Evolutionary conservation across 148 eudicot species (phyloP), one percentile per base, ranked within the genome.

Genomic region (Fagopyrum homotropicum): DNA sequence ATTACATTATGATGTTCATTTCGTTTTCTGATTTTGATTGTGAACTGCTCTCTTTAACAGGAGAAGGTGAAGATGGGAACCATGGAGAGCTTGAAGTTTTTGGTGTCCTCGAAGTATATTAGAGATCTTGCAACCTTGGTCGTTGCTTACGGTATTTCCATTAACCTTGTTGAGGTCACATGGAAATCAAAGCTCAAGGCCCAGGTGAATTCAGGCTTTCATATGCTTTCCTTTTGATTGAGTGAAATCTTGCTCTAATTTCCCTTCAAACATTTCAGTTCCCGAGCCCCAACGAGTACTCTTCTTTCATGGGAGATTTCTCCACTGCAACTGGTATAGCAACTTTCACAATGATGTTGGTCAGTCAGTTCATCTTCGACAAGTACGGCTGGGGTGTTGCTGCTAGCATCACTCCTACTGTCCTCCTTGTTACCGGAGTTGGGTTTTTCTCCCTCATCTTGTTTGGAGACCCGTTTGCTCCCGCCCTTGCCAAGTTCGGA

Each of bases 151-250:
- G 99, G 99, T 79, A 92, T 96, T 72, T 90, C 97, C 85, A 92
- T 96, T 44, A 92, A 96, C 80, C 97, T 96, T 50, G 99, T 96
- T 10, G 99, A 96, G 87, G 99, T 96, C 76, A 96, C 99, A 45
- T 96, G 99, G 99, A 96, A 96, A 81, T 92, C 99, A 12, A 96
- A 96, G 90, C 99, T 96, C 78, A 96, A 96, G 83, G 98, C 99
- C 77, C 99, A 96, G 98, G 99, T 96, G 75, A 76, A 44, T 40
- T 35, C 63, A 17, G 22, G 14, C 15, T 45, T 35, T 49, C 15
- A 26, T 5, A 46, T 26, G 30, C 7, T 72, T 46, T 72, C 74
- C n/a, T 69, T 72, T 8, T 47, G 54, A 72, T 19, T 3, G 7
- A 47, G 35, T 49, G 47, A 66, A 66, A 4, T 12, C 43, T 16